Percentiles rank a stretch among this genome's conserved stretches.
These are phyloP conservation scores for Picea engelmannii DNA, from an alignment of 83 land plant genomes.

Conservation along the genomic window DNA sequence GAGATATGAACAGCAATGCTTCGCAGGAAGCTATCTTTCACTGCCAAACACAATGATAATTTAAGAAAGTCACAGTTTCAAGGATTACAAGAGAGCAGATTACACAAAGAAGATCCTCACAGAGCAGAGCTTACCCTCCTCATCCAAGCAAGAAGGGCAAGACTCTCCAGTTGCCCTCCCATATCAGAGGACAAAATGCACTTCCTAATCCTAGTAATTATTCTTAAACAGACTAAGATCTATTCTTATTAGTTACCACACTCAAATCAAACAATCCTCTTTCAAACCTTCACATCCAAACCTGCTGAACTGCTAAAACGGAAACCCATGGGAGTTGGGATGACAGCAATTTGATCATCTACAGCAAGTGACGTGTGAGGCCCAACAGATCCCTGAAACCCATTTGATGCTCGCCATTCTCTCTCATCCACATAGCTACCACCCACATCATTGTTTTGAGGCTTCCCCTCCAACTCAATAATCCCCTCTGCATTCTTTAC, in stretches of 20 bases:
- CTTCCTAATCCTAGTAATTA: not conserved
- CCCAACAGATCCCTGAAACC: not conserved
- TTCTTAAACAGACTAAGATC: not conserved
- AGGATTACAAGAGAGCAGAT: not conserved
- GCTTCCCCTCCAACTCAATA: constrained; percentile 38
- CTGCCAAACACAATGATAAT: not conserved
- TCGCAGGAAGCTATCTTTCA: constrained; percentile 10
- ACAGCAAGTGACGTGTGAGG: constrained; percentile 17
- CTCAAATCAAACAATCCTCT: not conserved
- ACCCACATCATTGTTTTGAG: constrained; percentile 13
- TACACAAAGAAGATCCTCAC: not conserved
- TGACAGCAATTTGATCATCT: constrained; percentile 18
- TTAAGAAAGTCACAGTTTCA: not conserved
- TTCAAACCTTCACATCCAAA: not conserved
- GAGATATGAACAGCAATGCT: constrained; percentile 13
- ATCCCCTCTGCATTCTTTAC: constrained; percentile 28
- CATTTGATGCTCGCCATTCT: not conserved
- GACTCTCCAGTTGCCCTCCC: not conserved
- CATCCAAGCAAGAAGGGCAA: not conserved
- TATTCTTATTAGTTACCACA: too few relatives aligned
- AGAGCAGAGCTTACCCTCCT: not conserved
- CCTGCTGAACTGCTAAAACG: constrained; percentile 47
- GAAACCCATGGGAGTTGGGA: constrained; percentile 28
- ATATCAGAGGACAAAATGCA: not conserved
- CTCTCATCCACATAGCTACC: constrained; percentile 8